phyloP scores from a whole-genome alignment of 1,284 basidiomycete genomes.

The Coniferiporia weirii region DNA sequence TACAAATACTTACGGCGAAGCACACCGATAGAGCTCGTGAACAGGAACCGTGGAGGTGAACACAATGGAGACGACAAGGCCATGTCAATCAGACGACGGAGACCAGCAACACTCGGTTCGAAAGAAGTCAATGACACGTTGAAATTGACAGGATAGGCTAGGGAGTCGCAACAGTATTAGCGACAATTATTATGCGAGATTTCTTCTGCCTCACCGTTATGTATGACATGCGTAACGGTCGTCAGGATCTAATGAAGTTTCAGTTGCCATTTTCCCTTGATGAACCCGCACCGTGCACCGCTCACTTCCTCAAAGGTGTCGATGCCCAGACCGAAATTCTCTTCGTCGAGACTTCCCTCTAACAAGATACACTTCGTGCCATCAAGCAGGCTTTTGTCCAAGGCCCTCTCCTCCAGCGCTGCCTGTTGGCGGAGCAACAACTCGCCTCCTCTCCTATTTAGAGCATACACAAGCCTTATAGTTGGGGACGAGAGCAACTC shows the following conservation, averaged over 20 bases:
- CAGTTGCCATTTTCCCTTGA: not conserved
- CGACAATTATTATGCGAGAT: not conserved
- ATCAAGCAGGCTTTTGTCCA: constrained; percentile 22
- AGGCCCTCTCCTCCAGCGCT: constrained; percentile 26
- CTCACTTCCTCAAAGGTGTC: constrained; percentile 26
- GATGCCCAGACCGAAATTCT: constrained; percentile 23
- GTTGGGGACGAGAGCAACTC: constrained; percentile 22
- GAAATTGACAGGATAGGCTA: constrained; percentile 35
- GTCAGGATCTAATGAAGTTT: constrained; percentile 11
- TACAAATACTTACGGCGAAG: constrained; percentile 22
- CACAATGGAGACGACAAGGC: constrained; percentile 25
- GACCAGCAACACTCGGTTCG: constrained; percentile 21
- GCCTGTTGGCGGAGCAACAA: constrained; percentile 24
- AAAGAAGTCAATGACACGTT: constrained; percentile 27
- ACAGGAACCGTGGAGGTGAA: constrained; percentile 27
- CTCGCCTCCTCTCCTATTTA: constrained; percentile 27
- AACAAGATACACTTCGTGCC: constrained; percentile 26
- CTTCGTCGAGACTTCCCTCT: constrained; percentile 25
- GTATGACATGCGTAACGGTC: constrained; percentile 20
- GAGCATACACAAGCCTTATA: constrained; percentile 28
- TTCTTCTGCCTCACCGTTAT: constrained; percentile 15
- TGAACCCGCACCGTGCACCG: not conserved
- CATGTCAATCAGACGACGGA: constrained; percentile 26
- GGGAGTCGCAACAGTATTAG: not conserved
- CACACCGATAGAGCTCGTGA: constrained; percentile 31